These are phyloP conservation scores for Claviceps sp. DNA, from an alignment of 2,329 filamentous ascomycete genomes.

Conservation along the genomic window DNA sequence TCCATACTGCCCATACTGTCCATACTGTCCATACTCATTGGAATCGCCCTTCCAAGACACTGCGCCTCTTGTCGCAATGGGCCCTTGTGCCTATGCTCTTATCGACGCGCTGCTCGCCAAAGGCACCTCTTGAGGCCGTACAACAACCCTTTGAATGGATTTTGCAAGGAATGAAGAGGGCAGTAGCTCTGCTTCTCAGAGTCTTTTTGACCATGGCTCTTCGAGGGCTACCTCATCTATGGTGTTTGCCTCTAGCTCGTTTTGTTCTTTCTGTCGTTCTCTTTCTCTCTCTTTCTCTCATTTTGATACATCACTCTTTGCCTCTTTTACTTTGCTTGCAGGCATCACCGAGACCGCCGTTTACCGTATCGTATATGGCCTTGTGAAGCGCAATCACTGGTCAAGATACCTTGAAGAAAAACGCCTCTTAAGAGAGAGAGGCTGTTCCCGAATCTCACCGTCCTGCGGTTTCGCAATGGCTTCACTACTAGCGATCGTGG, in stretches of 20 bases:
- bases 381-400: neutral
- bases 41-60: slow-evolving; percentile 14
- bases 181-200: slow-evolving; percentile 16
- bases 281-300: slow-evolving; percentile 4
- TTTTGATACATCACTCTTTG: neutral
- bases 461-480: slow-evolving; percentile 13
- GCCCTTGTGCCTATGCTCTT: slow-evolving; percentile 4
- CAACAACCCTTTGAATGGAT: slow-evolving; percentile 11
- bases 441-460: neutral
- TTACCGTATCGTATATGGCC: slow-evolving; percentile 1
- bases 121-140: neutral
- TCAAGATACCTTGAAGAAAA: neutral
- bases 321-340: neutral
- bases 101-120: neutral
- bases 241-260: slow-evolving; percentile 2
- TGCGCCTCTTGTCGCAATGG: slow-evolving; percentile 19
- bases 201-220: slow-evolving; percentile 16
- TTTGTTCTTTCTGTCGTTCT: slow-evolving; percentile 1
- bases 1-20: no score
- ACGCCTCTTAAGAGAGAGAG: neutral
- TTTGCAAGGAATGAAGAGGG: slow-evolving; percentile 25
- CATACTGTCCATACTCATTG: no score
- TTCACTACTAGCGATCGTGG: slow-evolving; percentile 14
- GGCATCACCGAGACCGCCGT: neutral
- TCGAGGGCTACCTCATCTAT: slow-evolving; percentile 4